Conservation (phyloP, 2,329 filamentous ascomycete species). For the Pseudogymnoascus sp. region DNA sequence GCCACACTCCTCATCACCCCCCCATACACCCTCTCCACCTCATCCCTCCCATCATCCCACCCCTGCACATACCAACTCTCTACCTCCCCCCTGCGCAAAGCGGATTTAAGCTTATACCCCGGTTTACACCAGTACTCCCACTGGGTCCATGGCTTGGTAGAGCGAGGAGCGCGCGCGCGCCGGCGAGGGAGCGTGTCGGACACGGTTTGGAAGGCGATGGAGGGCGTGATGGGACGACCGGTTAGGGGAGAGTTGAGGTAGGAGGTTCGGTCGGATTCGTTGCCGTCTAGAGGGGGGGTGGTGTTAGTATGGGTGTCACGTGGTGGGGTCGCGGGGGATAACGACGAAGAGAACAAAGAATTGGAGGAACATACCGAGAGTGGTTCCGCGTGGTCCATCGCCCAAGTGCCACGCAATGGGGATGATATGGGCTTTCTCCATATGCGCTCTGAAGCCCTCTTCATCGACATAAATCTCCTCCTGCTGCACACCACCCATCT, state of each 20-base stretch:
- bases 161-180: neutral
- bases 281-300: constrained; percentile 11
- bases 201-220: constrained; percentile 42
- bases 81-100: neutral
- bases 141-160: neutral
- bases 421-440: constrained; percentile 46
- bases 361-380: constrained; percentile 17
- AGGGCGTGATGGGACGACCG: constrained; percentile 52
- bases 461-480: constrained; percentile 17
- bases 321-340: neutral
- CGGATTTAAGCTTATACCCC: neutral
- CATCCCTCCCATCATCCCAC: neutral
- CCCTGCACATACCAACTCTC: neutral
- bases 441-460: constrained; percentile 39
- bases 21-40: neutral
- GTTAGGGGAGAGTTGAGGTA: constrained; percentile 32
- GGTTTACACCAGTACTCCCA: neutral
- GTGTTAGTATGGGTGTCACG: constrained; percentile 11
- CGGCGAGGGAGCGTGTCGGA: constrained; percentile 33
- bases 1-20: neutral
- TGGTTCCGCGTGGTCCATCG: constrained; percentile 46
- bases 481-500: neutral
- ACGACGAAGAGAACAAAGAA: neutral
- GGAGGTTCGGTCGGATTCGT: constrained; percentile 7
- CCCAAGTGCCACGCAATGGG: constrained; percentile 51